A percentile compares a stretch with the other conserved stretches of the same genome.
phyloP scores from a whole-genome alignment of 768 basidiomycete genomes.

The Trametopsis cervina region DNA sequence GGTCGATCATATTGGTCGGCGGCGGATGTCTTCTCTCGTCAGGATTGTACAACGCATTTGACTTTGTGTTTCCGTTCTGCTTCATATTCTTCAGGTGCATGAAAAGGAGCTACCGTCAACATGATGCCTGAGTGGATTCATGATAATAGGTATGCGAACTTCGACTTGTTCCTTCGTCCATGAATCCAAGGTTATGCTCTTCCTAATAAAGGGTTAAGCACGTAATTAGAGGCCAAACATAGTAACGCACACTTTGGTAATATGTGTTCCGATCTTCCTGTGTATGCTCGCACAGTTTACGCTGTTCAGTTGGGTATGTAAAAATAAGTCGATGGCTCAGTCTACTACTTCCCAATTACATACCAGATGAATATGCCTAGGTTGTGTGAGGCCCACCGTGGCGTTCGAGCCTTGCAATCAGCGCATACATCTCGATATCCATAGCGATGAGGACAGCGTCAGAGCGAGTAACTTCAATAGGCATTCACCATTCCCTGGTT shows the following conservation, averaged over 20 bases:
- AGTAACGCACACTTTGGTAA: conserved; percentile 80
- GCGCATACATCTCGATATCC: conserved; percentile 68
- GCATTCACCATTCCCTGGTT: conserved; percentile 75
- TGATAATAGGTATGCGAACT: conserved; percentile 34
- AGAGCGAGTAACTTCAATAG: background rate
- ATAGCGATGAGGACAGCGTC: background rate
- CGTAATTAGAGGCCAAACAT: background rate
- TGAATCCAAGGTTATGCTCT: conserved; percentile 82
- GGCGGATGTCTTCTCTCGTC: conserved; percentile 79
- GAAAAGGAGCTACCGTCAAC: conserved; percentile 10
- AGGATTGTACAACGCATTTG: conserved; percentile 77
- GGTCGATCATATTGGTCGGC: conserved; percentile 70
- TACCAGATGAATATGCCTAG: conserved; percentile 88
- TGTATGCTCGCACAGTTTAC: conserved; percentile 87
- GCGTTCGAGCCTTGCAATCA: conserved; percentile 82
- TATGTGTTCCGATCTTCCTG: conserved; percentile 90
- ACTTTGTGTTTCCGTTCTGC: conserved; percentile 71
- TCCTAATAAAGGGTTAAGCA: conserved; percentile 37
- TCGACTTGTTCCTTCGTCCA: conserved; percentile 90
- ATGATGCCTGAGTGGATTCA: conserved; percentile 3
- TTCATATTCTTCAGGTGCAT: conserved; percentile 57
- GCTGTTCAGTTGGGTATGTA: conserved; percentile 39
- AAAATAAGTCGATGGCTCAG: background rate
- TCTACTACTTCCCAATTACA: conserved; percentile 11
- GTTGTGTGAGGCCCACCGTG: conserved; percentile 86